These are phyloP conservation scores for Rhodotorula glutinis DNA, from an alignment of 1,284 basidiomycete genomes.

Conservation along the genomic window DNA sequence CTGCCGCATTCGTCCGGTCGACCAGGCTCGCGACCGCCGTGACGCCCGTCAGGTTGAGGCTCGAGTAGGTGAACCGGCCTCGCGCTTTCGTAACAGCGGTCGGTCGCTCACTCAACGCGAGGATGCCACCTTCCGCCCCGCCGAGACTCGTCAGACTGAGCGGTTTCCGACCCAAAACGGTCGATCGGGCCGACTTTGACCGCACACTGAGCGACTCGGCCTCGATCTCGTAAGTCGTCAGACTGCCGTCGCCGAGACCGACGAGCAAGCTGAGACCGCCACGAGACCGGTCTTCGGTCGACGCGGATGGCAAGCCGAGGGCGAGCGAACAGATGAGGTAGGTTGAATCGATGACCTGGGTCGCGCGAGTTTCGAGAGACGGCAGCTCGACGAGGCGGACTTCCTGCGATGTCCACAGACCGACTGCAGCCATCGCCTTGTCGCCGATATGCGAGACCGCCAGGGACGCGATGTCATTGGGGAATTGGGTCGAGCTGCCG, in stretches of 20 bases:
- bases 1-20: neutral
- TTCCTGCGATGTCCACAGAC: slow-evolving; percentile 70
- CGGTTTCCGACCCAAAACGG: slow-evolving; percentile 67
- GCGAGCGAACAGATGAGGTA: slow-evolving; percentile 68
- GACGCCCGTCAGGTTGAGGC: slow-evolving; percentile 43
- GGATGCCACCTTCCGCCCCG: slow-evolving; percentile 35
- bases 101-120: slow-evolving; percentile 45
- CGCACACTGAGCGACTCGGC: slow-evolving; percentile 45
- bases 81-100: slow-evolving; percentile 43
- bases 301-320: slow-evolving; percentile 57
- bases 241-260: slow-evolving; percentile 74
- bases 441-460: slow-evolving; percentile 43
- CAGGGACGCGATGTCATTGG: slow-evolving; percentile 45
- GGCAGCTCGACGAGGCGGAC: slow-evolving; percentile 61
- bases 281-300: slow-evolving; percentile 25
- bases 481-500: slow-evolving; percentile 30
- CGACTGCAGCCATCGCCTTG: slow-evolving; percentile 56
- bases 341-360: slow-evolving; percentile 50
- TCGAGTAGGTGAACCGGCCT: slow-evolving; percentile 44
- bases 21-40: slow-evolving; percentile 24
- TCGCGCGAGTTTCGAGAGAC: slow-evolving; percentile 49
- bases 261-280: slow-evolving; percentile 60
- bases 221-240: slow-evolving; percentile 60
- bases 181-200: slow-evolving; percentile 55
- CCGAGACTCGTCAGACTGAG: slow-evolving; percentile 56